Conservation (phyloP, 202 grass and related monocot species). For the Digitaria exilis region DNA sequence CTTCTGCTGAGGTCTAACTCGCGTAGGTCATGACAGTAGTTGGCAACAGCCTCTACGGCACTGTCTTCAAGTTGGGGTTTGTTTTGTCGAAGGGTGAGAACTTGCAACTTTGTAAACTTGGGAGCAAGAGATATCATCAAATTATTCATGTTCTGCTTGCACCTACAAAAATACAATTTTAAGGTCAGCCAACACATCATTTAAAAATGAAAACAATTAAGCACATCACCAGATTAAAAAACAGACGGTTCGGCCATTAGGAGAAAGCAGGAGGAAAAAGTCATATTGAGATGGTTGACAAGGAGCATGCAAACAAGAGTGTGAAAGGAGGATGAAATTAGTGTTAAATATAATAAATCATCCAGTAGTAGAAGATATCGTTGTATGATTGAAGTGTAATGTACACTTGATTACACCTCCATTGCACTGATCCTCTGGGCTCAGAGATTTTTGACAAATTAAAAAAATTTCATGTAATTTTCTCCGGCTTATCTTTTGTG, state of each 20-base stretch:
- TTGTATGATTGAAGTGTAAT: background rate
- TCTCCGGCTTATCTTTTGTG: background rate
- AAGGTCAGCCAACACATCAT: background rate
- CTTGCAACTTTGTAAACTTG: constrained; percentile 86
- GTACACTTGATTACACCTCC: background rate
- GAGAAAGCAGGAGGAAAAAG: background rate
- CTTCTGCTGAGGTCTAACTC: constrained; percentile 95
- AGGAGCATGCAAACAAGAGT: background rate
- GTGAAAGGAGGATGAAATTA: background rate
- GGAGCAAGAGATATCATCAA: constrained; percentile 67
- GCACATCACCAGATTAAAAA: background rate
- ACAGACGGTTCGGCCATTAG: background rate
- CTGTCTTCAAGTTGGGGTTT: constrained; percentile 87
- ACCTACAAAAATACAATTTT: constrained; percentile 58
- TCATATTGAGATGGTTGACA: background rate
- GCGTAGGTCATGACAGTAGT: constrained; percentile 74
- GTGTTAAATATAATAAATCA: background rate
- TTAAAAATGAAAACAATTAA: background rate
- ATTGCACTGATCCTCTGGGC: background rate
- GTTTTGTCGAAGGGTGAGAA: constrained; percentile 73
- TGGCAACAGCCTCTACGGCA: constrained; percentile 80
- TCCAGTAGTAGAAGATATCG: background rate
- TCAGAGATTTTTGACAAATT: background rate
- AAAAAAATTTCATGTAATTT: background rate
- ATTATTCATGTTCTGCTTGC: constrained; percentile 81